Conservation (phyloP, 129 eudicot species). For the Ambrosia trifida region DNA sequence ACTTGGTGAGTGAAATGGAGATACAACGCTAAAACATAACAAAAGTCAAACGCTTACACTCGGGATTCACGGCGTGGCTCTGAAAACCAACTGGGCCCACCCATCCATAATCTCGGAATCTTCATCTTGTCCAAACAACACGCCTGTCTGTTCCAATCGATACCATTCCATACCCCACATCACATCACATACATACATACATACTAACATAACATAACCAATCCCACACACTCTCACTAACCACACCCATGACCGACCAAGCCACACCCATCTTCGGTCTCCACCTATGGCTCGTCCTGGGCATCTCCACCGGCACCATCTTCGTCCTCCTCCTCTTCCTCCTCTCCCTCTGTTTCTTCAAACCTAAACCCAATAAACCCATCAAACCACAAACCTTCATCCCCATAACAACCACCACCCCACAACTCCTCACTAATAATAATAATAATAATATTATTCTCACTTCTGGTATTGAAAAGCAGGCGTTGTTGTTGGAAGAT, state of each 20-base stretch:
- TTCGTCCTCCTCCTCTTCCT: conserved; percentile 58
- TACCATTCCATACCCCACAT: background rate
- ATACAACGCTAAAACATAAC: too few relatives aligned
- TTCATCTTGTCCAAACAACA: background rate
- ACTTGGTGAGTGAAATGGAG: too few relatives aligned
- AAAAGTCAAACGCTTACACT: background rate
- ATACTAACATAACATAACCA: background rate
- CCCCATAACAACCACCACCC: conserved; percentile 19
- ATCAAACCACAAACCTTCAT: background rate
- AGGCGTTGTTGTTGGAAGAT: conserved; percentile 32
- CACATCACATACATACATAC: background rate
- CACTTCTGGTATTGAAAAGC: conserved; percentile 31
- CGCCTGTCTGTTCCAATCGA: too few relatives aligned
- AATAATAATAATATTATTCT: conserved; percentile 18
- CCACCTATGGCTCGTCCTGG: conserved; percentile 52
- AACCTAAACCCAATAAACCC: conserved; percentile 19
- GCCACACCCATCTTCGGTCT: conserved; percentile 61
- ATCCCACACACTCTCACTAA: background rate
- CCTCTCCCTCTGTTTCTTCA: conserved; percentile 54
- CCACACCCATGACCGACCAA: conserved; percentile 42
- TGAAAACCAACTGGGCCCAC: background rate
- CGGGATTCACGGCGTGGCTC: background rate
- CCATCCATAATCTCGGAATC: too few relatives aligned
- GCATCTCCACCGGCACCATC: conserved; percentile 50
- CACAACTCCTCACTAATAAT: conserved; percentile 20